Base-by-base conservation (phyloP, 352 stramenopile species). In the Pythium inflatum region DNA sequence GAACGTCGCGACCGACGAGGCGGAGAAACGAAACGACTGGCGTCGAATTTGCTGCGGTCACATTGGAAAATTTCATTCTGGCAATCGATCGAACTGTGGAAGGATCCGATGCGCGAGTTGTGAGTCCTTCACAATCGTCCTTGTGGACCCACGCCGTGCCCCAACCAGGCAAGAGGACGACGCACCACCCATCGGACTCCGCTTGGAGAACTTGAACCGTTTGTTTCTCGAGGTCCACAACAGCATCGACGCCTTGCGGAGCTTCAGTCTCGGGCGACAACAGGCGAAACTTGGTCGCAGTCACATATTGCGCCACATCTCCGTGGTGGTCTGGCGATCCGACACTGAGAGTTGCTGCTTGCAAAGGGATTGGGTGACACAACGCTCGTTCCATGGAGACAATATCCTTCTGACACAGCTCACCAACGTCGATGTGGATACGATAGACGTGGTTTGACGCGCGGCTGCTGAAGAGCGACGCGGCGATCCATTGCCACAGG, bases 401-500 rank as follows among this genome's bases (percentile, higher is more conserved):
- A 28, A 65, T 43, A 20, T 56, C n/a, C 13, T 45, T 20, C 28
- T 40, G 16, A n/a, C 40, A 36, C 20, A 65, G 57, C 9, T 56
- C 57, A 9, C 13, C 41, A 1, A 65, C 57, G 22, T 65, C 20
- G 20, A 65, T 65, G 0, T 41, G 20, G 16, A 50, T n/a, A 12
- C 18, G 14, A 6, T 27, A 13, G 20, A 65, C 27, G 0, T 33
- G 31, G 18, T 67, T 50, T 0, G 22, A 18, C 3, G 34, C 48
- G 3, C 31, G 11, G 20, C n/a, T 7, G 27, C 46, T 53, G 22
- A 67, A 67, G 1, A 67, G 46, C 24, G 60, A 34, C 8, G 59
- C 9, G 5, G 31, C 60, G 36, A 59, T 56, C 60, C 60, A 67
- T 11, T 34, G 46, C 60, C 60, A 67, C 36, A 67, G 28, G 33